phyloP scores from a whole-genome alignment of 2,329 filamentous ascomycete species.

The Aspergillus sp. region DNA sequence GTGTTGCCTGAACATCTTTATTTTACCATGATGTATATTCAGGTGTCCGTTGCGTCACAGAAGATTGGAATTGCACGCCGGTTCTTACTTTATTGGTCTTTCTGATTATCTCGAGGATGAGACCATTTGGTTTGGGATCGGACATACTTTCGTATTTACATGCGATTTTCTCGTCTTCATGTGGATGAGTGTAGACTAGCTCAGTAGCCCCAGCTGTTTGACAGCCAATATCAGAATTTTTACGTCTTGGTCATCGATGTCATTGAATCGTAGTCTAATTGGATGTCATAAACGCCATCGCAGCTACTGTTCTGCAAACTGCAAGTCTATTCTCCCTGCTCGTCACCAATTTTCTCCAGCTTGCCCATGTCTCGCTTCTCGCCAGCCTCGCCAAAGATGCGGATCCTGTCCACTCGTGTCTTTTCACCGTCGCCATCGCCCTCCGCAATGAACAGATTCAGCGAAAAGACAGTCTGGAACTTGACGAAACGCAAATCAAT shows the following conservation, averaged over 20 bases:
- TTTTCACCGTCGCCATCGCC: constrained; percentile 82
- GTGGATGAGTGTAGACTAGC: neutral
- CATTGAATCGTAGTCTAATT: neutral
- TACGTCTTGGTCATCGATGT: neutral
- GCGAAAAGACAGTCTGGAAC: constrained; percentile 87
- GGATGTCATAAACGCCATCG: neutral
- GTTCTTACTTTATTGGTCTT: constrained; percentile 53
- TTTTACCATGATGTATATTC: constrained; percentile 48
- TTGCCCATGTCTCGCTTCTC: constrained; percentile 93
- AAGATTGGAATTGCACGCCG: constrained; percentile 75
- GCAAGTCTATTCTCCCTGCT: constrained; percentile 57
- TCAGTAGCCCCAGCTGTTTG: neutral
- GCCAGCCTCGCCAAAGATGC: constrained; percentile 81
- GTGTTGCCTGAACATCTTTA: constrained; percentile 73
- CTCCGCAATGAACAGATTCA: constrained; percentile 86
- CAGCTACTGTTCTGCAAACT: neutral
- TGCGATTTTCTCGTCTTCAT: neutral
- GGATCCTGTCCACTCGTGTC: constrained; percentile 65
- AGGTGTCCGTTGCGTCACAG: constrained; percentile 82
- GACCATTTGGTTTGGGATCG: constrained; percentile 55
- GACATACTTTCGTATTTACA: constrained; percentile 46
- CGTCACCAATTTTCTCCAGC: constrained; percentile 89
- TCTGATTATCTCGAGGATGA: constrained; percentile 44
- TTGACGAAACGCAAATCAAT: constrained; percentile 85
- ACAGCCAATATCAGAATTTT: no score